These are phyloP conservation scores for Ormosia emarginata DNA, from an alignment of 306 rosid genomes.

Conservation along the genomic window DNA sequence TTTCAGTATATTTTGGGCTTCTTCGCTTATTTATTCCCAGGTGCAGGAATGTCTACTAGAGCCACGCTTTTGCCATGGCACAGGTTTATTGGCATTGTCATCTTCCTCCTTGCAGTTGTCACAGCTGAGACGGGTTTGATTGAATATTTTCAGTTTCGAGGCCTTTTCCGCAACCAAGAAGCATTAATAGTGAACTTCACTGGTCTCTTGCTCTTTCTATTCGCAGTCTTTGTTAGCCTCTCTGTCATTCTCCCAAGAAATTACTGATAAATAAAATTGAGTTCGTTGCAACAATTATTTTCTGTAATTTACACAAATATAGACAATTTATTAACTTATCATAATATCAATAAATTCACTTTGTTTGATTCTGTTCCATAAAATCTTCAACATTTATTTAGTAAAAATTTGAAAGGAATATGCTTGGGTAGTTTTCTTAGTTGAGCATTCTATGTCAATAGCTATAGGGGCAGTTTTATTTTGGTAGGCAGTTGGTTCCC, in stretches of 20 bases:
- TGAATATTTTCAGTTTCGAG: constrained; percentile 10
- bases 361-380: neutral
- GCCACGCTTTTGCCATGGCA: constrained; percentile 66
- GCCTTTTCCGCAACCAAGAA: constrained; percentile 21
- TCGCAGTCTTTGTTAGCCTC: constrained; percentile 46
- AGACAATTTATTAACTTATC: neutral
- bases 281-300: neutral
- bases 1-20: constrained; percentile 55
- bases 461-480: too few species aligned
- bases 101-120: constrained; percentile 47
- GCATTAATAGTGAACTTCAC: constrained; percentile 60
- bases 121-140: constrained; percentile 53
- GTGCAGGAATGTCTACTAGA: constrained; percentile 46
- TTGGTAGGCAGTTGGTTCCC: too few species aligned
- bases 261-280: neutral
- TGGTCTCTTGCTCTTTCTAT: constrained; percentile 58
- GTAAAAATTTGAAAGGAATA: too few species aligned
- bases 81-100: constrained; percentile 50
- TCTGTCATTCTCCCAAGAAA: constrained; percentile 49
- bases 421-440: too few species aligned
- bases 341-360: neutral
- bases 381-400: too few species aligned
- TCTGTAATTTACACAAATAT: neutral
- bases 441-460: too few species aligned
- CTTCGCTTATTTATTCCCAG: constrained; percentile 47